Conservation (phyloP, 768 basidiomycete species). For the Sarcodon aspratus region DNA sequence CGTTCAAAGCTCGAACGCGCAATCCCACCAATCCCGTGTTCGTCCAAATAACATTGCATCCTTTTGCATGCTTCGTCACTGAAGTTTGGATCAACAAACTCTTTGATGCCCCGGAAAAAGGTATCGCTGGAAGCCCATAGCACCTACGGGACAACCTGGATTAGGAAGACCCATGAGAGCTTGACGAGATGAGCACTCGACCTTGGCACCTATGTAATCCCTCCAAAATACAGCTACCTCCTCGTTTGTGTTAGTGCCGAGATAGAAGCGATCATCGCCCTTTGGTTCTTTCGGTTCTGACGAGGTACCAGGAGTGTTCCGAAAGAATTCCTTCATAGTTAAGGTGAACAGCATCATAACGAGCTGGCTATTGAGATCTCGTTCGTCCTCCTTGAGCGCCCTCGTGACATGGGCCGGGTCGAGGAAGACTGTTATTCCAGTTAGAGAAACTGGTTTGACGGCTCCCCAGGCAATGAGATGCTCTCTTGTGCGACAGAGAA, state of each 20-base stretch:
- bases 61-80: constrained; percentile 1
- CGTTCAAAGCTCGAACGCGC: constrained; percentile 10
- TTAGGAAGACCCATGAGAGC: too few species aligned
- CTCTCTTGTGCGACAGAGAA: not conserved
- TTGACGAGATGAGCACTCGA: not conserved
- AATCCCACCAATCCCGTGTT: constrained; percentile 13
- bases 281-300: not conserved
- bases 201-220: not conserved
- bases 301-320: not conserved
- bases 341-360: not conserved
- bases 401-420: not conserved
- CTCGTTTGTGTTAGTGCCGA: not conserved
- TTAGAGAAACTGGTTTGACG: not conserved
- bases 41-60: constrained; percentile 9
- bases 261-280: not conserved
- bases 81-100: not conserved
- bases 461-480: not conserved
- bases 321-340: not conserved
- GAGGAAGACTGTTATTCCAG: not conserved
- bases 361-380: not conserved
- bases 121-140: not conserved
- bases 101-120: not conserved
- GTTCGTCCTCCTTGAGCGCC: not conserved
- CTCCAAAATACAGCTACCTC: constrained; percentile 1
- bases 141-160: not conserved